phyloP scores from a whole-genome alignment of 805 yeast species.

The Saccharomycopsis babjevae region DNA sequence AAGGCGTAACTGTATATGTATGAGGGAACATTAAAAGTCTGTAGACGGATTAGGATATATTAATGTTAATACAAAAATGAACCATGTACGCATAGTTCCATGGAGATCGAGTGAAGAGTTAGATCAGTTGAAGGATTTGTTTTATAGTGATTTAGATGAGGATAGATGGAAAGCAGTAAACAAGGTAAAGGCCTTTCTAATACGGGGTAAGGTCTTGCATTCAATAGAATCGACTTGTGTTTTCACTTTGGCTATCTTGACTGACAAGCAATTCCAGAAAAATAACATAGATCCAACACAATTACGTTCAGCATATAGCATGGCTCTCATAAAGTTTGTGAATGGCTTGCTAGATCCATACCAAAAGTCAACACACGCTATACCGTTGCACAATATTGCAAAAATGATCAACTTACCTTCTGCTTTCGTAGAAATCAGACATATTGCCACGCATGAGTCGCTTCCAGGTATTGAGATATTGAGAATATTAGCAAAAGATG shows the following conservation, averaged over 20 bases:
- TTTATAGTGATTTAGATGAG: conserved; percentile 32
- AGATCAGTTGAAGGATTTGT: conserved; percentile 37
- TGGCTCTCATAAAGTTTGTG: conserved; percentile 76
- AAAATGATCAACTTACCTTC: conserved; percentile 57
- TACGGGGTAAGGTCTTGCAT: conserved; percentile 62
- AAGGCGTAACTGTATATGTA: background rate
- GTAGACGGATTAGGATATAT: background rate
- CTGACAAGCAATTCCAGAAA: conserved; percentile 19
- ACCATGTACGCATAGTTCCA: conserved; percentile 27
- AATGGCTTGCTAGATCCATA: conserved; percentile 84
- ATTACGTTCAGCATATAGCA: conserved; percentile 48
- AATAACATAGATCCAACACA: conserved; percentile 25
- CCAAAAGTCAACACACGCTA: conserved; percentile 70
- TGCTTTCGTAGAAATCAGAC: conserved; percentile 81
- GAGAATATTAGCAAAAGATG: conserved; percentile 47
- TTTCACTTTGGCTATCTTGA: conserved; percentile 42
- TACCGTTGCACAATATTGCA: conserved; percentile 72
- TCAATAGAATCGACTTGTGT: conserved; percentile 58
- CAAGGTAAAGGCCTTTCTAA: conserved; percentile 40
- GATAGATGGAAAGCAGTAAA: conserved; percentile 37
- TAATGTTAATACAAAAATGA: background rate
- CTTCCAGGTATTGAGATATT: conserved; percentile 64
- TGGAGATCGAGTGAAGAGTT: conserved; percentile 36
- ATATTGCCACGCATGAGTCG: conserved; percentile 81
- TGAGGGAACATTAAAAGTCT: background rate